Evolutionary conservation across 2,329 filamentous ascomycete species (phyloP).

Genomic region (Cephalotrichum gorgonifer): DNA sequence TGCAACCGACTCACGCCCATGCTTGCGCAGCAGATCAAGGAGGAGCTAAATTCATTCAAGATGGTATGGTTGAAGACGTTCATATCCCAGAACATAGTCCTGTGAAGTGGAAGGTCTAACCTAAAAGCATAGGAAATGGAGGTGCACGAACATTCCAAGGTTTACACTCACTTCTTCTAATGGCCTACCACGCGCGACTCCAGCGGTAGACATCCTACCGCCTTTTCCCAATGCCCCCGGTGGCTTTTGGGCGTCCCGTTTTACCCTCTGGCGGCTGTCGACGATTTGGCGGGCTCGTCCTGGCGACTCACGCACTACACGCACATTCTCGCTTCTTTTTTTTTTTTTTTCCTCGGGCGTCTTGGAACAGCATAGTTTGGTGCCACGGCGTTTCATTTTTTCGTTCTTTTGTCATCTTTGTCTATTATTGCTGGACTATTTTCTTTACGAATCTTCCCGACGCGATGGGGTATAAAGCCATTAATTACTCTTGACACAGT

Average conservation of each 20-base stretch:
- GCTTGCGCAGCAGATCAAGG: constrained; percentile 97
- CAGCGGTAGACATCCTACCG: constrained; percentile 5
- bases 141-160: constrained; percentile 96
- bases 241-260: constrained; percentile 1
- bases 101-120: constrained; percentile 23
- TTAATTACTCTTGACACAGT: constrained; percentile 31
- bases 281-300: neutral
- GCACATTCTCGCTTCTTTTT: constrained; percentile 10
- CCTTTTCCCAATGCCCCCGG: neutral
- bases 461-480: neutral
- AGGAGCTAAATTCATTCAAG: constrained; percentile 98
- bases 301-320: neutral
- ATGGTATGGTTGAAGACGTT: constrained; percentile 46
- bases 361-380: constrained; percentile 45
- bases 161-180: constrained; percentile 99
- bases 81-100: neutral
- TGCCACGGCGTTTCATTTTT: constrained; percentile 43
- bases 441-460: neutral
- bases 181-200: constrained; percentile 24
- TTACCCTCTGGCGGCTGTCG: neutral
- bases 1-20: constrained; percentile 96
- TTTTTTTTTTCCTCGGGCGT: constrained; percentile 17
- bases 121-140: constrained; percentile 78
- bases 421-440: neutral
- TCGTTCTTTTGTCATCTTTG: constrained; percentile 17